These are phyloP conservation scores for Debaryomyces maramus DNA, from an alignment of 805 yeast species.

Conservation along the genomic window DNA sequence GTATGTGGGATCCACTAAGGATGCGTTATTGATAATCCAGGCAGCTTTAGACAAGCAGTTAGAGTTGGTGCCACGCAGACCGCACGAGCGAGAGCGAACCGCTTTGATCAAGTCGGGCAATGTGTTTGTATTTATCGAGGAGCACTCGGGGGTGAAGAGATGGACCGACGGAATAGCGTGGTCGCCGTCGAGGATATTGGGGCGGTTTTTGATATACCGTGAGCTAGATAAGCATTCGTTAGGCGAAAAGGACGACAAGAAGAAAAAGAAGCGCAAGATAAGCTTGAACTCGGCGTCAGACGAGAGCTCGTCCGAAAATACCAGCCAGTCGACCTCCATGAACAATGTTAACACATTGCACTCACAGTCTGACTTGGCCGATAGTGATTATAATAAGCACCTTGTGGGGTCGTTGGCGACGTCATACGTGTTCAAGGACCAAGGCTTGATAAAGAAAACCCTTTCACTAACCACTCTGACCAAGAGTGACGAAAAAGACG, in stretches of 20 bases:
- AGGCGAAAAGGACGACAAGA: conserved; percentile 44
- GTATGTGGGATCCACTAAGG: conserved; percentile 77
- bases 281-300: conserved; percentile 7
- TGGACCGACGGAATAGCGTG: conserved; percentile 98
- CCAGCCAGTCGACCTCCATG: background rate
- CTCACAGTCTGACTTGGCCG: conserved; percentile 2
- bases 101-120: conserved; percentile 70
- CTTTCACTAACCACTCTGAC: conserved; percentile 57
- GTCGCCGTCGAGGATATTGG: conserved; percentile 88
- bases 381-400: conserved; percentile 13
- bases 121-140: conserved; percentile 83
- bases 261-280: conserved; percentile 33
- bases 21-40: conserved; percentile 79
- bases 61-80: conserved; percentile 69
- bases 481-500: conserved; percentile 25
- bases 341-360: background rate
- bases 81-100: conserved; percentile 74
- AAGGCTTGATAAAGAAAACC: conserved; percentile 83
- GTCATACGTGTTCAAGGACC: conserved; percentile 58
- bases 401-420: conserved; percentile 40
- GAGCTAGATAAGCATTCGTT: conserved; percentile 50
- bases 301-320: background rate
- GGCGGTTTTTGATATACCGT: conserved; percentile 80
- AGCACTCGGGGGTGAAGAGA: conserved; percentile 77
- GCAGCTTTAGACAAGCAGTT: conserved; percentile 67